Evolutionary conservation across 2,329 filamentous ascomycete species (phyloP).

Genomic region (Helotiales sp.): DNA sequence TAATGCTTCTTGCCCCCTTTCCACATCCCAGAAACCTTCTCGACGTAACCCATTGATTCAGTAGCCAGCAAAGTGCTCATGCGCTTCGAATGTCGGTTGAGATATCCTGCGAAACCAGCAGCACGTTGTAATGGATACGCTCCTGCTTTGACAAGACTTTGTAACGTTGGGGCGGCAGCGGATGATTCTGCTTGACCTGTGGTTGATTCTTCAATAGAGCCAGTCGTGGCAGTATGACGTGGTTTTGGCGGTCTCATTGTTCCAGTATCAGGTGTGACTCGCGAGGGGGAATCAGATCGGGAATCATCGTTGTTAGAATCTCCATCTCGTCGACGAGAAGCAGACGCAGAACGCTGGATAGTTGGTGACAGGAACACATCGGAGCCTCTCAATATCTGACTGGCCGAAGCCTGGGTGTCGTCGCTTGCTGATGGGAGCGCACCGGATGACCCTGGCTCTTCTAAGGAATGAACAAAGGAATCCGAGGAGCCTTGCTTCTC

Average conservation of each 20-base stretch:
- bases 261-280: conserved; percentile 18
- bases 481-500: conserved; percentile 69
- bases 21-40: conserved; percentile 98
- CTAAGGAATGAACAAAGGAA: conserved; percentile 75
- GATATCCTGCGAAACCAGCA: conserved; percentile 79
- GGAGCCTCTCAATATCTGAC: conserved; percentile 85
- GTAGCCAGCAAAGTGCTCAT: conserved; percentile 84
- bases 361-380: conserved; percentile 87
- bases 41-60: conserved; percentile 94
- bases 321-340: conserved; percentile 29
- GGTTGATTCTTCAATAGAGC: conserved; percentile 33
- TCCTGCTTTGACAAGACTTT: conserved; percentile 64
- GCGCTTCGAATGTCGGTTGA: conserved; percentile 77
- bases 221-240: conserved; percentile 35
- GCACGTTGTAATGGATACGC: conserved; percentile 83
- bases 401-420: conserved; percentile 79
- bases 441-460: conserved; percentile 76
- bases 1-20: conserved; percentile 91
- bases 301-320: conserved; percentile 26
- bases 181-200: conserved; percentile 42
- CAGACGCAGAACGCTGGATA: conserved; percentile 55
- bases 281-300: conserved; percentile 33
- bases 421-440: conserved; percentile 71
- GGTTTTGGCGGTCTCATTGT: conserved; percentile 19
- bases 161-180: conserved; percentile 56